A percentile compares a stretch with the other conserved stretches of the same genome.
Evolutionary conservation across 2,329 filamentous ascomycete genomes (phyloP).

Genomic region (Pseudonectria buxi): DNA sequence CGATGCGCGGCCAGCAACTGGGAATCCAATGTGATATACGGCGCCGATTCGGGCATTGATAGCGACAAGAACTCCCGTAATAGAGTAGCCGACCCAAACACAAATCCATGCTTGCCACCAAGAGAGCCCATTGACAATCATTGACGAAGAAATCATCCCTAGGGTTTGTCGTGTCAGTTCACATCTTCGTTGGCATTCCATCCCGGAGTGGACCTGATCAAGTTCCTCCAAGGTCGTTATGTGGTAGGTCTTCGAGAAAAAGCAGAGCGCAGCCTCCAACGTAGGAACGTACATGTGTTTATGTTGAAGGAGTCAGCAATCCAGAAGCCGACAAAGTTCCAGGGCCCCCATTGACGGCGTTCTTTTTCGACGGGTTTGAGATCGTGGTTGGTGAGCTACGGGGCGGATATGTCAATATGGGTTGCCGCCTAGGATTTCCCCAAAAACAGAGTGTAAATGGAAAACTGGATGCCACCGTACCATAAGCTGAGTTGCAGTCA

Average conservation of each 20-base stretch:
- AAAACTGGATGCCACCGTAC: slow-evolving; percentile 25
- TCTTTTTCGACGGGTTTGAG: slow-evolving; percentile 73
- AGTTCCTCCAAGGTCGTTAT: no score
- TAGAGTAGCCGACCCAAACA: slow-evolving; percentile 78
- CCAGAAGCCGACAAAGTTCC: slow-evolving; percentile 89
- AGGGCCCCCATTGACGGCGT: slow-evolving; percentile 74
- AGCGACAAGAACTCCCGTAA: slow-evolving; percentile 69
- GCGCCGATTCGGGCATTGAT: slow-evolving; percentile 78
- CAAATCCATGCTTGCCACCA: slow-evolving; percentile 94
- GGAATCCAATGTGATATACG: slow-evolving; percentile 83
- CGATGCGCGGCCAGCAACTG: slow-evolving; percentile 67
- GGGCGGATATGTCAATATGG: slow-evolving; percentile 11
- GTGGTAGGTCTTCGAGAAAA: no score
- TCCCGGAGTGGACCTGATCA: no score
- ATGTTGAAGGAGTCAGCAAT: slow-evolving; percentile 81
- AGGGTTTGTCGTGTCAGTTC: no score
- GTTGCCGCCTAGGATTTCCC: slow-evolving; percentile 10
- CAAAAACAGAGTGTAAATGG: neutral
- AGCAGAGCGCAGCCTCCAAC: no score
- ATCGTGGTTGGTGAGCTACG: slow-evolving; percentile 71
- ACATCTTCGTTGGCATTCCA: no score
- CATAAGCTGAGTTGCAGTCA: slow-evolving; percentile 76
- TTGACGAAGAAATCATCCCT: slow-evolving; percentile 78
- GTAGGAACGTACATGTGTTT: slow-evolving; percentile 56
- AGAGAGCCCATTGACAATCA: slow-evolving; percentile 69